Percentiles rank a stretch among this genome's conserved stretches.
These are phyloP conservation scores for Anastatica hierochuntica DNA, from an alignment of 345 rosid species.

Conservation along the genomic window DNA sequence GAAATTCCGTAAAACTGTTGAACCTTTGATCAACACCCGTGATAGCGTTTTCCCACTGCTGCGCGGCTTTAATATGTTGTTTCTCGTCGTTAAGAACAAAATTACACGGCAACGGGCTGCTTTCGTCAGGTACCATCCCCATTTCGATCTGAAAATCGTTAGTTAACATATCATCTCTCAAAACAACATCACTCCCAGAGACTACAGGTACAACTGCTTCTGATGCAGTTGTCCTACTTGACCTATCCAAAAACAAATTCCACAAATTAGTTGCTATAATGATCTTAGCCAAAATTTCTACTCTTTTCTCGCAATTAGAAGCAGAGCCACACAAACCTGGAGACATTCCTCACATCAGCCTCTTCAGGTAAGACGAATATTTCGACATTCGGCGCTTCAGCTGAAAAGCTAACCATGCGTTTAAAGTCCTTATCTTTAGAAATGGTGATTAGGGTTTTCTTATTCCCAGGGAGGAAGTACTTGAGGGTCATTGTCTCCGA, in stretches of 20 bases:
- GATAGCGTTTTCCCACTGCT: conserved; percentile 77
- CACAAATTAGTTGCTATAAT: too few relatives aligned
- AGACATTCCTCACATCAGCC: conserved; percentile 37
- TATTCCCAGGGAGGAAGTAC: conserved; percentile 88
- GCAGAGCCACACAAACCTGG: too few relatives aligned
- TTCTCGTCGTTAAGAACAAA: conserved; percentile 37
- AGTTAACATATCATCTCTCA: conserved; percentile 18
- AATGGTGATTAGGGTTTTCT: conserved; percentile 72
- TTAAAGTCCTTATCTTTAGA: conserved; percentile 84
- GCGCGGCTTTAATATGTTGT: conserved; percentile 49
- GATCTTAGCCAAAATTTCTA: too few relatives aligned
- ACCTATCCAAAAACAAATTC: conserved; percentile 36
- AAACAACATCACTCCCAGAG: conserved; percentile 30
- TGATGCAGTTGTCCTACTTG: conserved; percentile 57
- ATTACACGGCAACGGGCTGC: conserved; percentile 33
- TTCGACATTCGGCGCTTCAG: conserved; percentile 58
- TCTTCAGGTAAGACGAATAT: conserved; percentile 56
- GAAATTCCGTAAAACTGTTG: conserved; percentile 65
- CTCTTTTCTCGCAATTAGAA: too few relatives aligned
- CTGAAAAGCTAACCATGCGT: conserved; percentile 69
- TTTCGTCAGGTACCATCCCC: conserved; percentile 31
- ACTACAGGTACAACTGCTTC: conserved; percentile 45
- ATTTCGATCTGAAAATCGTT: conserved; percentile 24
- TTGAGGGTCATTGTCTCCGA: conserved; percentile 50
- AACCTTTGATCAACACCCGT: conserved; percentile 91